phyloP scores from a whole-genome alignment of 257 asterid genomes.

The Ligustrum vulgare region DNA sequence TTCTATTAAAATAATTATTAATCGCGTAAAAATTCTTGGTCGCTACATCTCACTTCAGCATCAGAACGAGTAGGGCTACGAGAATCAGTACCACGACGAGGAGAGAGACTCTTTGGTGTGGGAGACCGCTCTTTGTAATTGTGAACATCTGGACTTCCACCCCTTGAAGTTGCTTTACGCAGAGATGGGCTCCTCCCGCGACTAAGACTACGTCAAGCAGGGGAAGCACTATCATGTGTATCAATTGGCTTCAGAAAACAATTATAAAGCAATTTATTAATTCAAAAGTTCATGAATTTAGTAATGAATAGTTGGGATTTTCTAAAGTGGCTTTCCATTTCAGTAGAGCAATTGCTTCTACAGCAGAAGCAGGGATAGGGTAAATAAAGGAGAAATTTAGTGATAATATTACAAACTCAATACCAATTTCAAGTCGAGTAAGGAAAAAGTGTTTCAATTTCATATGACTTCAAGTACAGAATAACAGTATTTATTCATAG shows the following conservation, averaged over 20 bases:
- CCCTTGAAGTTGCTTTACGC: conserved; percentile 53
- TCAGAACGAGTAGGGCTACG: conserved; percentile 76
- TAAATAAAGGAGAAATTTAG: background rate
- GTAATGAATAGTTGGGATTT: background rate
- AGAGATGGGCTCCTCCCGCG: conserved; percentile 79
- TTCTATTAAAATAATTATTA: no score
- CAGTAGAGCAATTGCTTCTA: conserved; percentile 13
- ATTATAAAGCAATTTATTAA: conserved; percentile 6
- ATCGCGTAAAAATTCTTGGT: no score
- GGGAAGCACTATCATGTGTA: conserved; percentile 61
- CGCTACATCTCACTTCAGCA: conserved; percentile 91
- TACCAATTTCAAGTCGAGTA: no score
- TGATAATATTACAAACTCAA: no score
- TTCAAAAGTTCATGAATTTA: conserved; percentile 16
- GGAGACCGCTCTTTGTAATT: conserved; percentile 49
- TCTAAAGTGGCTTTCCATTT: conserved; percentile 24
- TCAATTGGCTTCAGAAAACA: conserved; percentile 11
- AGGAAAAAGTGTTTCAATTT: no score
- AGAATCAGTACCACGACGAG: conserved; percentile 51
- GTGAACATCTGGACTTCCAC: conserved; percentile 62
- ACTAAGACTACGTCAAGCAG: conserved; percentile 67
- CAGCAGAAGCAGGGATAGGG: conserved; percentile 3
- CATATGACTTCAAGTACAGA: no score
- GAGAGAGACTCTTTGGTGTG: conserved; percentile 74
- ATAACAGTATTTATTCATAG: no score